A percentile compares a stretch with the other conserved stretches of the same genome.
Conservation (phyloP, 495 filamentous ascomycete genomes). For the Aspergillus hancockii region DNA sequence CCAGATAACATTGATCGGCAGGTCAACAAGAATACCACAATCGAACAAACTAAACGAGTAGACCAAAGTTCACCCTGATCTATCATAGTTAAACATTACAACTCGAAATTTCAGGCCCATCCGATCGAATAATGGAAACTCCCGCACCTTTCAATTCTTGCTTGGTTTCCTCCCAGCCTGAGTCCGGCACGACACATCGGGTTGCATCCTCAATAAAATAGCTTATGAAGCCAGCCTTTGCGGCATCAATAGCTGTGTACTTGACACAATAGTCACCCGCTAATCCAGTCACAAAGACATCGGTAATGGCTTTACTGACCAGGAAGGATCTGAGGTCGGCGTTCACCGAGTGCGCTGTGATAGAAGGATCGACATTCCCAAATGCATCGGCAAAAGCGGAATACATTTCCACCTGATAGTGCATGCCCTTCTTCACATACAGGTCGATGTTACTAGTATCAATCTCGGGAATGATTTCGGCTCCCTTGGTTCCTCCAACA, state of each 20-base stretch:
- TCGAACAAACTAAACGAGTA: background rate
- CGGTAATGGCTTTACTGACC: slow-evolving; percentile 57
- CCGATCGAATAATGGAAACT: slow-evolving; percentile 50
- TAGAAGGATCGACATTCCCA: slow-evolving; percentile 46
- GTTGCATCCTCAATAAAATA: slow-evolving; percentile 79
- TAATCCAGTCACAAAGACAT: slow-evolving; percentile 82
- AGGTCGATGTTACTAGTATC: slow-evolving; percentile 57
- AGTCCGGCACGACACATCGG: slow-evolving; percentile 60
- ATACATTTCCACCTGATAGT: slow-evolving; percentile 84
- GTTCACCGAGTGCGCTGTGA: slow-evolving; percentile 48
- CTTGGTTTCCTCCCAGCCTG: slow-evolving; percentile 58
- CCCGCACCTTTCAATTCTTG: slow-evolving; percentile 55
- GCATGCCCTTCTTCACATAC: slow-evolving; percentile 75
- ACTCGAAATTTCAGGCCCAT: slow-evolving; percentile 44
- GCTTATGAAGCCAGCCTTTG: slow-evolving; percentile 71
- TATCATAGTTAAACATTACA: background rate
- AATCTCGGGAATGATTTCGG: slow-evolving; percentile 74
- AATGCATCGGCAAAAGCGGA: slow-evolving; percentile 81
- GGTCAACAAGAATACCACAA: background rate
- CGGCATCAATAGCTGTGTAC: slow-evolving; percentile 74
- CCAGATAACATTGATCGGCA: background rate
- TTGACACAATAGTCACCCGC: slow-evolving; percentile 91
- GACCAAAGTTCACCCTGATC: background rate
- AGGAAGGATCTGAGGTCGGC: slow-evolving; percentile 61
- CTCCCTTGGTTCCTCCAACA: slow-evolving; percentile 71